Evolutionary conservation across 371 early-diverging fungal genomes (phyloP).

Genomic region (Rhizopus stolonifer): DNA sequence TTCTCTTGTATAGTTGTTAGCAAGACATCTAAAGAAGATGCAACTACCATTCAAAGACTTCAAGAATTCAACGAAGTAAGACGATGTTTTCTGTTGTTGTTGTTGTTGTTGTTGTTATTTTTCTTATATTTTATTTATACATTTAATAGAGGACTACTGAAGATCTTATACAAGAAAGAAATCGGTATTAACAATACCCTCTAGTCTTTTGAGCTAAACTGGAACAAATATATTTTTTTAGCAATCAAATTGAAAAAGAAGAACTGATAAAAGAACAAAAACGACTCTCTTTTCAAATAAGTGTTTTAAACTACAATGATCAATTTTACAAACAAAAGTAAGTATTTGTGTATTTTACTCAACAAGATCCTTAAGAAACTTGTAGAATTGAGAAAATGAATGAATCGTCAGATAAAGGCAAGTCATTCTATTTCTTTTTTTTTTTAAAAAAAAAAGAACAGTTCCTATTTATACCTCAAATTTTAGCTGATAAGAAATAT

Average conservation of each 20-base stretch:
- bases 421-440: too few relatives aligned
- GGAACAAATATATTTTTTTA: not conserved
- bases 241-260: conserved; percentile 1
- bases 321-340: not conserved
- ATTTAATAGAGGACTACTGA: not conserved
- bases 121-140: not conserved
- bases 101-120: too few relatives aligned
- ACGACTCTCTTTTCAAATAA: not conserved
- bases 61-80: not conserved
- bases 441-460: too few relatives aligned
- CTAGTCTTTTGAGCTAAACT: not conserved
- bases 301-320: not conserved
- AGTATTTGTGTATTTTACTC: too few relatives aligned
- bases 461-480: too few relatives aligned
- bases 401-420: too few relatives aligned
- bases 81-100: too few relatives aligned
- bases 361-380: too few relatives aligned
- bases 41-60: not conserved
- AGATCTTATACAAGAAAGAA: not conserved
- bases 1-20: not conserved
- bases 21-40: not conserved
- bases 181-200: too few relatives aligned
- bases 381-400: too few relatives aligned
- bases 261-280: not conserved
- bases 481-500: too few relatives aligned